phyloP scores from a whole-genome alignment of 2,329 filamentous ascomycete genomes.

The Sporothrix pseudoabietina region DNA sequence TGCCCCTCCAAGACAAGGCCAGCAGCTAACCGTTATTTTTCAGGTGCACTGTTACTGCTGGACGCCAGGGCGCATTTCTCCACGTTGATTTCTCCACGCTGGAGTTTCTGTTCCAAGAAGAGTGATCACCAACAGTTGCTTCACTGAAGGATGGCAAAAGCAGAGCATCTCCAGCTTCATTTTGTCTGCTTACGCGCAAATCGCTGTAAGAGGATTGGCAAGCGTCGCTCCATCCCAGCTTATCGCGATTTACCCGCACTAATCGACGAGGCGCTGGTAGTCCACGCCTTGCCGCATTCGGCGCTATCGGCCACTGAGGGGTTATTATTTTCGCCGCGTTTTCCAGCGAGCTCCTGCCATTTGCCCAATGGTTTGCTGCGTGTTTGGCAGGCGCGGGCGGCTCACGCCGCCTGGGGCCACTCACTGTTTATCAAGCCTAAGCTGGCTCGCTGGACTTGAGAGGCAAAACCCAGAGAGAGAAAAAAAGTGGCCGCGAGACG shows the following conservation, averaged over 20 bases:
- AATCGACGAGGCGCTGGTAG: neutral
- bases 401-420: constrained; percentile 11
- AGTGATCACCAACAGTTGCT: neutral
- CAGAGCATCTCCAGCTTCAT: neutral
- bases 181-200: neutral
- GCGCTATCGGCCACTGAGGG: constrained; percentile 31
- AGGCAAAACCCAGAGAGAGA: neutral
- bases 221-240: constrained; percentile 9
- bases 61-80: neutral
- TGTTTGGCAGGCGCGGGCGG: constrained; percentile 10
- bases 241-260: constrained; percentile 25
- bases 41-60: neutral
- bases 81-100: neutral
- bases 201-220: constrained; percentile 5
- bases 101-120: neutral
- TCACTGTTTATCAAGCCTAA: constrained; percentile 11
- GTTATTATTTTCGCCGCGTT: constrained; percentile 36
- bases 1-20: constrained; percentile 10
- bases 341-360: constrained; percentile 33
- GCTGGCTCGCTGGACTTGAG: neutral
- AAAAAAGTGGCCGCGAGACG: constrained; percentile 21
- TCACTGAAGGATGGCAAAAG: neutral
- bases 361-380: constrained; percentile 22
- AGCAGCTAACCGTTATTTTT: neutral
- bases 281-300: neutral